A percentile compares a stretch with the other conserved stretches of the same genome.
phyloP scores from a whole-genome alignment of 306 rosid genomes.

The Rosa chinensis region DNA sequence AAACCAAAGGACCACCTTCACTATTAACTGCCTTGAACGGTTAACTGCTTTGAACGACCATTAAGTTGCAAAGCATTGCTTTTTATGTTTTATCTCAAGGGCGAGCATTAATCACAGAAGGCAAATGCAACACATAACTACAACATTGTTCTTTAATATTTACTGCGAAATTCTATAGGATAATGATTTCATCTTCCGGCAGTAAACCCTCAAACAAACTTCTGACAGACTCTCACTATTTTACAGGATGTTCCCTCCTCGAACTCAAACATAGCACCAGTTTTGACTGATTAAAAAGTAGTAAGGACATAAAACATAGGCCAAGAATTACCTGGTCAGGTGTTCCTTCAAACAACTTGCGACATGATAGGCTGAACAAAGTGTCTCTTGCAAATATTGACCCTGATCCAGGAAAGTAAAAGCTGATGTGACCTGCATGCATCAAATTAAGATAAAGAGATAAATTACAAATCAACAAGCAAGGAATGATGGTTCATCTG shows the following conservation, averaged over 20 bases:
- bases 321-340: slow-evolving; percentile 65
- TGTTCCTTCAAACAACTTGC: slow-evolving; percentile 91
- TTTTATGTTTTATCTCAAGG: neutral
- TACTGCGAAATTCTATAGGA: neutral
- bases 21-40: neutral
- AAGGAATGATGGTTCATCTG: neutral
- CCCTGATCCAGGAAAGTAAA: slow-evolving; percentile 73
- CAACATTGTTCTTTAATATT: neutral
- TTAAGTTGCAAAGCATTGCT: neutral
- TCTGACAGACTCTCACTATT: neutral
- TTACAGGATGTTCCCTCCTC: neutral
- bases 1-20: neutral
- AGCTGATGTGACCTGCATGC: slow-evolving; percentile 78
- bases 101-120: neutral
- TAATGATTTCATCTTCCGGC: neutral
- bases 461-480: slow-evolving; percentile 8
- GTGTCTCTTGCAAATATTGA: slow-evolving; percentile 83
- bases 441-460: neutral
- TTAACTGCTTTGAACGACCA: too few relatives aligned
- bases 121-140: neutral
- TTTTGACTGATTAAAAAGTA: neutral
- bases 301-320: slow-evolving; percentile 15
- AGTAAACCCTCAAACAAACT: neutral
- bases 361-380: slow-evolving; percentile 89
- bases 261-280: neutral